These are phyloP conservation scores for Mycena alexandri DNA, from an alignment of 768 basidiomycete species.

Conservation along the genomic window DNA sequence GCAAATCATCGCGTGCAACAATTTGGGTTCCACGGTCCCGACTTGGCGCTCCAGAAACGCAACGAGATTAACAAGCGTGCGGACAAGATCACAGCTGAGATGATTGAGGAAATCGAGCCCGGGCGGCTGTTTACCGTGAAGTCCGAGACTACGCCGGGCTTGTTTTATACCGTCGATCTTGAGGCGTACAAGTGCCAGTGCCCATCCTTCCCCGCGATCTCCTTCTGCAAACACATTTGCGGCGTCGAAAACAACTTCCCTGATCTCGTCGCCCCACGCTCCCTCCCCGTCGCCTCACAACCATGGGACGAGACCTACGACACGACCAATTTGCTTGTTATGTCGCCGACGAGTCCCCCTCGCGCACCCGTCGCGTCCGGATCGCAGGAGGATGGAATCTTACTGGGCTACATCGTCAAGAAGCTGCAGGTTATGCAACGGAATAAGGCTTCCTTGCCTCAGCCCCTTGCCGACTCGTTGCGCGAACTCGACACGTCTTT, in stretches of 20 bases:
- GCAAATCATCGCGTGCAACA: no score
- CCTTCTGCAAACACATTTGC: slow-evolving; percentile 34
- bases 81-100: no score
- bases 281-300: background rate
- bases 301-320: background rate
- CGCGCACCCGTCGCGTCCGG: no score
- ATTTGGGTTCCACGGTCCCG: no score
- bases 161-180: slow-evolving; percentile 18
- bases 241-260: slow-evolving; percentile 27
- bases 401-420: background rate
- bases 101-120: slow-evolving; percentile 12
- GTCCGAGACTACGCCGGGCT: background rate
- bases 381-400: background rate
- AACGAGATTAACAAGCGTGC: no score
- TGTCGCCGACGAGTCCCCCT: no score
- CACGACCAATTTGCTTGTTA: background rate
- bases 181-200: slow-evolving; percentile 22
- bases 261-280: background rate
- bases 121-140: slow-evolving; percentile 7
- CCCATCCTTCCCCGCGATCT: slow-evolving; percentile 26
- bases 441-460: background rate
- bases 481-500: background rate
- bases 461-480: background rate
- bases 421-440: background rate
- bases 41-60: no score